Evolutionary conservation across 768 basidiomycete species (phyloP).

Genomic region (Tubosaeta brunneosetosa): DNA sequence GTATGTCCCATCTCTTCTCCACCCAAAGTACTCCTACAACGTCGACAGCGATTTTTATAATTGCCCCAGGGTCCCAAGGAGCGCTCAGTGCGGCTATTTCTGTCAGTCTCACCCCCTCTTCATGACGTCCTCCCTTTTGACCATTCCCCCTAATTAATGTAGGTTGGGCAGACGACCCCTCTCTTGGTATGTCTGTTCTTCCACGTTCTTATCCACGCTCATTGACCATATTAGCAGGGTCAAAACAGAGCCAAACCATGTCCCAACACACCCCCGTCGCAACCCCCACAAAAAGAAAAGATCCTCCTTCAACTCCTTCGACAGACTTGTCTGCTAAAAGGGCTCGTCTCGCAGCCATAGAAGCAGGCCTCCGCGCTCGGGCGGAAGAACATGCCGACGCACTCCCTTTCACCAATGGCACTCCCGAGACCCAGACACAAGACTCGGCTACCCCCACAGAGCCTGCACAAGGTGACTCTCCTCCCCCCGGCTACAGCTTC

Average conservation of each 20-base stretch:
- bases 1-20: constrained; percentile 22
- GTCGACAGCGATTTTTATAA: constrained; percentile 32
- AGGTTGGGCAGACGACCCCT: constrained; percentile 33
- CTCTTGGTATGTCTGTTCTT: constrained; percentile 4
- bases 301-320: background rate
- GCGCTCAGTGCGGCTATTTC: constrained; percentile 29
- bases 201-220: background rate
- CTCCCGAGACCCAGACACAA: background rate
- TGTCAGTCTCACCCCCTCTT: constrained; percentile 23
- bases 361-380: constrained; percentile 11
- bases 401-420: constrained; percentile 17
- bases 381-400: background rate
- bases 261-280: background rate
- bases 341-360: constrained; percentile 6
- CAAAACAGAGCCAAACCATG: background rate
- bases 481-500: constrained; percentile 11
- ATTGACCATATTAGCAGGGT: background rate
- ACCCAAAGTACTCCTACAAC: background rate
- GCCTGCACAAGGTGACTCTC: background rate
- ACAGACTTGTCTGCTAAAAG: background rate
- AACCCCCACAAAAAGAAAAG: constrained; percentile 6
- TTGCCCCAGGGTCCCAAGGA: constrained; percentile 25
- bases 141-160: background rate
- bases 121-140: background rate
- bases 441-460: background rate